Percentiles rank a stretch among this genome's conserved stretches.
phyloP scores from a whole-genome alignment of 352 stramenopile species.

The Globisporangium carolinianum region DNA sequence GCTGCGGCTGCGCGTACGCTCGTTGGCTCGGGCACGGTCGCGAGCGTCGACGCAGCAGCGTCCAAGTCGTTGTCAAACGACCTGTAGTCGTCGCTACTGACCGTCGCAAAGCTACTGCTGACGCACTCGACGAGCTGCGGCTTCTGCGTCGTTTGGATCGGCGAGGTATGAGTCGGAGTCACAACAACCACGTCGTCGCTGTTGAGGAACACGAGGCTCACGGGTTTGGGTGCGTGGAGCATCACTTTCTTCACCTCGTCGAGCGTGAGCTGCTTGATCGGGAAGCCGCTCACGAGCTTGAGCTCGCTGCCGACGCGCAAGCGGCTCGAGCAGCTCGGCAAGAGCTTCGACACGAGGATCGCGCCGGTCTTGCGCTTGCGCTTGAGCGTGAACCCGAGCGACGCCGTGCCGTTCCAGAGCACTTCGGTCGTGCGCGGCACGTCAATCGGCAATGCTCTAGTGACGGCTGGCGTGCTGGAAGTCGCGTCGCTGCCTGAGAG shows the following conservation, averaged over 20 bases:
- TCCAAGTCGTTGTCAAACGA: constrained; percentile 34
- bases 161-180: too few species aligned
- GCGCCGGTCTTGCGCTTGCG: constrained; percentile 51
- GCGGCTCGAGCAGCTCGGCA: constrained; percentile 18
- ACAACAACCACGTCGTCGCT: constrained; percentile 18
- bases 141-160: constrained; percentile 7
- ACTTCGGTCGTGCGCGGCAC: constrained; percentile 56
- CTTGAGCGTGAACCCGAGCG: constrained; percentile 71
- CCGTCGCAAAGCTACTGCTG: constrained; percentile 32
- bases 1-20: background rate
- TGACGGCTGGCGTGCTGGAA: background rate
- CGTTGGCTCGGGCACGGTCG: constrained; percentile 14
- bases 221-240: constrained; percentile 58
- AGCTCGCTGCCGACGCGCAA: constrained; percentile 63
- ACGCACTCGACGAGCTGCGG: constrained; percentile 2
- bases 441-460: background rate
- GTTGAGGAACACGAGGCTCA: constrained; percentile 79
- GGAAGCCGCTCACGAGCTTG: constrained; percentile 69
- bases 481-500: constrained; percentile 2
- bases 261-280: constrained; percentile 59
- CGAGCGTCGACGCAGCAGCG: constrained; percentile 1
- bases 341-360: constrained; percentile 64
- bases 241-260: constrained; percentile 77
- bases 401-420: constrained; percentile 47
- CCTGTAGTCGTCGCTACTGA: constrained; percentile 21